Base-by-base conservation (phyloP, 805 yeast species). In the Lachancea cidri region DNA sequence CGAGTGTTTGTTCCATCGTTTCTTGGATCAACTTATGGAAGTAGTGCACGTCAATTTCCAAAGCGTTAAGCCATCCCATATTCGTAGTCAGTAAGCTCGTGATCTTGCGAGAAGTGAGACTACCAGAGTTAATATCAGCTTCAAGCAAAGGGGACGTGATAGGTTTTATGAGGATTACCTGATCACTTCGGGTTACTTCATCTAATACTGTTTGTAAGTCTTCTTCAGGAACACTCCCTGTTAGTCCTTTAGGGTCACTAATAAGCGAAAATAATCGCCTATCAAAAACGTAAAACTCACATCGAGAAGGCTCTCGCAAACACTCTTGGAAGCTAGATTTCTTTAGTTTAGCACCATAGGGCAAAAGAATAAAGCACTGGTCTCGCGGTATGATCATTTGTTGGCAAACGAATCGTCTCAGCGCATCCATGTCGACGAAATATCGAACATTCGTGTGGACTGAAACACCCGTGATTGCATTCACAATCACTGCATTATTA, bases 311-410 rank as follows among this genome's bases (percentile, higher is more conserved):
- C 14, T 33, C 41, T 35, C 47, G 42, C 20, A 44, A 32, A 29
- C 45, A 43, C 18, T 48, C 46, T 70, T 53, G 68, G 70, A 55
- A 66, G 73, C 56, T 18, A 49, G 48, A 40, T 16, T 44, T 54
- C 43, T 74, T 78, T 47, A 83, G 65, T 50, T 74, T 77, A 35
- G 76, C 70, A 0, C 89, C 89, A 56, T 74, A 79, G 1, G 87
- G 77, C 2, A 87, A 72, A 29, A 83, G 60, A 11, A 83, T 62
- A 48, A 83, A 68, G 33, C 72, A 49, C 38, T 71, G 68, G 18
- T 60, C 65, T 1, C 49, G 27, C 0, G 74, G 68, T 1, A 76
- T 72, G 33, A 52, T 51, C 57, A 76, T 69, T 30, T 67, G 62
- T 3, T 62, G 56, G 5, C 67, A 44, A 16, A 76, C 65, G 47